These are phyloP conservation scores for Mycena galopus DNA, from an alignment of 768 basidiomycete species.

Conservation along the genomic window DNA sequence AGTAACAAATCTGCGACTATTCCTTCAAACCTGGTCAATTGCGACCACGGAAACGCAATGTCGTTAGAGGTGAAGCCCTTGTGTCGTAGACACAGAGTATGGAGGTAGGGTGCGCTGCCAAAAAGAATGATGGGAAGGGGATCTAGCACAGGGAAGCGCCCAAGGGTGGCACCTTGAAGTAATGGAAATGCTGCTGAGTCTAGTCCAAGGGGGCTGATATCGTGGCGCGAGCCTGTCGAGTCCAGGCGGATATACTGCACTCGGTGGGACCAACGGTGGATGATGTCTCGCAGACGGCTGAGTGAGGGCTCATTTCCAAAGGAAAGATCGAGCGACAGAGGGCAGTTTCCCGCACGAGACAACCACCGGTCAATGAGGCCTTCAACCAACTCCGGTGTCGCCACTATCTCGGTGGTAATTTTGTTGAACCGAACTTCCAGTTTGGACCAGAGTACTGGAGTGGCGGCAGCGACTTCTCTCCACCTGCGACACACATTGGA, in stretches of 20 bases:
- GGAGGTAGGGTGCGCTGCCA: background rate
- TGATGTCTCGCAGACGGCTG: constrained; percentile 4
- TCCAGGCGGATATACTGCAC: background rate
- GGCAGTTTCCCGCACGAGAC: background rate
- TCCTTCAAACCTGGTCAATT: background rate
- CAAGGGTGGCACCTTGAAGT: background rate
- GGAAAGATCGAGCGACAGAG: background rate
- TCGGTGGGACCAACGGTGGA: background rate
- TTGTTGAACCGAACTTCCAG: too few relatives aligned
- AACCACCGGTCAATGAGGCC: background rate
- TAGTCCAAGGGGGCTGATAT: background rate
- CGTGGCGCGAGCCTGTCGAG: too few relatives aligned
- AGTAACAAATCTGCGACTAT: background rate
- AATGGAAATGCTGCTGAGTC: background rate
- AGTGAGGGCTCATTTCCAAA: background rate
- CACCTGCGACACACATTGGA: background rate
- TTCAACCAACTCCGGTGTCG: background rate
- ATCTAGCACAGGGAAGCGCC: too few relatives aligned
- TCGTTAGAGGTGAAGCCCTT: too few relatives aligned
- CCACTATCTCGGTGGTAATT: background rate
- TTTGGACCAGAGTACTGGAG: constrained; percentile 1
- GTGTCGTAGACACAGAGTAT: background rate
- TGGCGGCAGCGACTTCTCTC: background rate
- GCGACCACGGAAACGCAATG: background rate
- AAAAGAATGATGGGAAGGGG: background rate